Evolutionary conservation across 1,139 yeast species (phyloP), one percentile per base, ranked within the genome.

Genomic region (Pneumocystis jirovecii): DNA sequence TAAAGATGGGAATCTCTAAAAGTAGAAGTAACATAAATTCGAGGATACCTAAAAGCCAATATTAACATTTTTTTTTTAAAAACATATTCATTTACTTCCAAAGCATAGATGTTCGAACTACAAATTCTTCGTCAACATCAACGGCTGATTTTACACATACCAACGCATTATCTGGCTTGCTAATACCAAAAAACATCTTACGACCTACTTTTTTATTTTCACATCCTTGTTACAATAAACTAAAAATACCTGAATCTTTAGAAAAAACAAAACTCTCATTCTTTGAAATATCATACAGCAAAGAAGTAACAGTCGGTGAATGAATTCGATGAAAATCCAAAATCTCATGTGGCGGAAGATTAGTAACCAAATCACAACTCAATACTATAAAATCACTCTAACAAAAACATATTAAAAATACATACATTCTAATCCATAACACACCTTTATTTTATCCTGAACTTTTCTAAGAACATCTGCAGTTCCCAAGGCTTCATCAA

Each of bases 291-390:
- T 64, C 57, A 42, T 65, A 64, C 42, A 56, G 66, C 25, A 67
- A 61, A 37, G 65, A 44, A 1, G 66, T 63, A 34, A 65, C 61
- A 17, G 67, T 56, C 12, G 68, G 64, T 44, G 62, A 34, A 35
- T 66, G 59, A 12, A 66, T 85, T 71, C 96, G 80, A 74, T 86
- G 91, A 61, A 87, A 87, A 73, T 93, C 96, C 65, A 91, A 84
- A 61, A 95, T 79, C 31, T 86, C 86, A 71, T 87, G 93, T 3
- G 98, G 96, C 4, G 96, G 96, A 60, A 91, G 79, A 74, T 91
- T 91, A 4, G 97, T 89, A 64, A 93, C 80, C 72, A 93, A 87
- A 75, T 95, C 98, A 77, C 97, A 91, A 3, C 98, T 97, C 68
- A 95, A 77, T 60, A 93, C 75, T 29, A 90, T 89, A 72, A 89